phyloP scores from a whole-genome alignment of 108 stramenopile genomes.

The Fistulifera solaris region DNA sequence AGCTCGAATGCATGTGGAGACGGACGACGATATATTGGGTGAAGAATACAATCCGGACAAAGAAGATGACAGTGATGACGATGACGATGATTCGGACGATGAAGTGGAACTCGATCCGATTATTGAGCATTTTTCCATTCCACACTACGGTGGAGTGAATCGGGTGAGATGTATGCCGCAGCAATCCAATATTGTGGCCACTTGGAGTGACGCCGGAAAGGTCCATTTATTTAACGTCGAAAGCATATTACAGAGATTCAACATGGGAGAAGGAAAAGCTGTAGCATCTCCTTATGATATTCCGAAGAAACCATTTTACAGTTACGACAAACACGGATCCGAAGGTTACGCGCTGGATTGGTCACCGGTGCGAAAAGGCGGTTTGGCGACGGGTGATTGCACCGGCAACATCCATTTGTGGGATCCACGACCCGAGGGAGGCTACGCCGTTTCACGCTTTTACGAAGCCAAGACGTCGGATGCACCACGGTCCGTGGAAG shows the following conservation, averaged over 20 bases:
- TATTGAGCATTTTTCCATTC: slow-evolving; percentile 70
- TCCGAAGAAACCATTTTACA: slow-evolving; percentile 62
- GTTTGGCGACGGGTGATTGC: slow-evolving; percentile 87
- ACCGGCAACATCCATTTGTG: slow-evolving; percentile 80
- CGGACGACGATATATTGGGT: slow-evolving; percentile 70
- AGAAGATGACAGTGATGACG: slow-evolving; percentile 40
- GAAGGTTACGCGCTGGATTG: slow-evolving; percentile 97
- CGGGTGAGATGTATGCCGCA: slow-evolving; percentile 93
- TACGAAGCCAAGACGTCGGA: slow-evolving; percentile 33
- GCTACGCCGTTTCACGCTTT: slow-evolving; percentile 36
- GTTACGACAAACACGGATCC: slow-evolving; percentile 57
- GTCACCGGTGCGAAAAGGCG: slow-evolving; percentile 59
- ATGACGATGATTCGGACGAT: slow-evolving; percentile 61
- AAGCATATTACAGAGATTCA: slow-evolving; percentile 39
- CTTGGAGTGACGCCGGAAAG: slow-evolving; percentile 81
- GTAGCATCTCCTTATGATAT: slow-evolving; percentile 11
- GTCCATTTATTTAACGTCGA: slow-evolving; percentile 87
- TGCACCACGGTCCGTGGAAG: slow-evolving; percentile 74
- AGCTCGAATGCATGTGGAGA: slow-evolving; percentile 53
- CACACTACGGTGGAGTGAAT: slow-evolving; percentile 90
- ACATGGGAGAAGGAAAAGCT: slow-evolving; percentile 38
- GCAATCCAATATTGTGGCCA: slow-evolving; percentile 78
- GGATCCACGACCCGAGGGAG: slow-evolving; percentile 30
- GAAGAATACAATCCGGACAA: slow-evolving; percentile 77
- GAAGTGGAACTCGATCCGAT: slow-evolving; percentile 83